A percentile compares a stretch with the other conserved stretches of the same genome.
Evolutionary conservation across 192 early-diverging fungal species (phyloP).

Genomic region (Phlyctochytrium planicorne): DNA sequence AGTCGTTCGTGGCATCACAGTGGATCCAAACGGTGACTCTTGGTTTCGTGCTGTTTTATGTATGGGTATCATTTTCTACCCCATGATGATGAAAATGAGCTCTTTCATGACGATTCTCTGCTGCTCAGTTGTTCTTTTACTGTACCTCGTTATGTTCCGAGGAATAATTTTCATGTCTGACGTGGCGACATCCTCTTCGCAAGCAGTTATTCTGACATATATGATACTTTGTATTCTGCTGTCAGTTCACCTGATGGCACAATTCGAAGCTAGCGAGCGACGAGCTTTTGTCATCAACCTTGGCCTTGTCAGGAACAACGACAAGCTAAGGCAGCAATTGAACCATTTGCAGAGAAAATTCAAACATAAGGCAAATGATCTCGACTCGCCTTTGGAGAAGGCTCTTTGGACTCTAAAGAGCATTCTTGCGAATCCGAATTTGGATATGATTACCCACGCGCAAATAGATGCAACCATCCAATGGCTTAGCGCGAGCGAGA

Average conservation of each 20-base stretch:
- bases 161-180: constrained; percentile 1
- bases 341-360: constrained; percentile 43
- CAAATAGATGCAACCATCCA: neutral
- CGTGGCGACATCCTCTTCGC: neutral
- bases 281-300: neutral
- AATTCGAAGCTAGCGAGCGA: neutral
- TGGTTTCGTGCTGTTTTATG: constrained; percentile 30
- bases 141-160: constrained; percentile 7
- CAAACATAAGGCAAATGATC: constrained; percentile 36
- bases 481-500: constrained; percentile 34
- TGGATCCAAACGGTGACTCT: constrained; percentile 25
- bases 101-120: neutral
- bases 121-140: neutral
- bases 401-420: constrained; percentile 39
- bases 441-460: constrained; percentile 31
- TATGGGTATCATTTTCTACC: constrained; percentile 7
- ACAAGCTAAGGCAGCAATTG: constrained; percentile 49
- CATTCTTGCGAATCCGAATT: constrained; percentile 47
- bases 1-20: constrained; percentile 24
- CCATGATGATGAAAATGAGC: constrained; percentile 6
- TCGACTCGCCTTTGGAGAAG: constrained; percentile 58
- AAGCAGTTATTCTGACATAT: constrained; percentile 18
- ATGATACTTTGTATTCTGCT: constrained; percentile 15
- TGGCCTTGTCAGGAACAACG: constrained; percentile 31
- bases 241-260: constrained; percentile 7